Base-by-base conservation (phyloP, 2,329 filamentous ascomycete genomes). In the Lanzia echinophila region DNA sequence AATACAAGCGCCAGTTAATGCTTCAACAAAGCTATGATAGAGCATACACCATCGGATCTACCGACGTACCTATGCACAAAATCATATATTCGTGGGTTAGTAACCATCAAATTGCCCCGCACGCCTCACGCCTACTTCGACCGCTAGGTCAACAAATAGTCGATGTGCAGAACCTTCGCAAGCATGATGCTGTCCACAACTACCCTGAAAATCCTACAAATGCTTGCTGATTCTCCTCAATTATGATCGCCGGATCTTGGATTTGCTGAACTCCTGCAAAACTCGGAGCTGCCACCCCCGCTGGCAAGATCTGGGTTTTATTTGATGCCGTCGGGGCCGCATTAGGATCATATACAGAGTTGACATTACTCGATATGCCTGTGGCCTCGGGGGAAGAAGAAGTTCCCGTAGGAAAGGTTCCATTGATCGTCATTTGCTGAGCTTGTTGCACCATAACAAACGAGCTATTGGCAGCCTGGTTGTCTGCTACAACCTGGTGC, bases 401-500 rank as follows among this genome's bases (percentile, higher is more conserved):
- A 42, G 36, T 42, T 22, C 24, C 28, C 17, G 38, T 50, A 17
- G 28, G 3, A n/a, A 48, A 50, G 8, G 34, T 17, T 15, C 20
- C 36, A 34, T 47, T 46, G 50, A 61, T 48, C 20, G 51, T 47
- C 28, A 63, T 44, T 22, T 12, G 20, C n/a, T 50, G 33, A 7
- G 58, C 56, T 50, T 62, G 54, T 38, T 60, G 54, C 13, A 63
- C 54, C 19, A 64, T 47, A 43, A 62, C 53, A 24, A 49, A 54
- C 45, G 61, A 54, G 24, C 60, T 48, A 15, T 50, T 22, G 20
- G 33, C 19, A 38, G 39, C 19, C 33, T 45, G 38, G 20, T 58
- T 53, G 43, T 66, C 60, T 55, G 57, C 55, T 50, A 63, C 54
- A 22, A 67, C 46, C 57, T 65, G 61, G 46, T 61, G 64, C 3